These are phyloP conservation scores for Tuber microsphaerosporum DNA, from an alignment of 495 filamentous ascomycete species.

Conservation along the genomic window DNA sequence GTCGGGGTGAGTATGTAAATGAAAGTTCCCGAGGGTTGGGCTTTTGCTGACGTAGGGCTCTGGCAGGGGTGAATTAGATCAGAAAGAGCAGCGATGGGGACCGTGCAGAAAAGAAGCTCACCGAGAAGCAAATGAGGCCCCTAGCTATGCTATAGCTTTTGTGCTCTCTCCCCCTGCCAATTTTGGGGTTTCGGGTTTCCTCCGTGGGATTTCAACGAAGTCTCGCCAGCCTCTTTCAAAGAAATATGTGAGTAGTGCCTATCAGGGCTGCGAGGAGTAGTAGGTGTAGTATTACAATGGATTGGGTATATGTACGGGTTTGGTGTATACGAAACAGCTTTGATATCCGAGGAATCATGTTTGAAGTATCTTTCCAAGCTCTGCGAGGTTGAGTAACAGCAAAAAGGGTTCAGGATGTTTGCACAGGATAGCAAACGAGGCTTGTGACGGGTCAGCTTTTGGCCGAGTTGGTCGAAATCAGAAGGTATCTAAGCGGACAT, in stretches of 20 bases:
- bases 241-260: constrained; percentile 9
- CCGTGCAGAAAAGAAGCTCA: not conserved
- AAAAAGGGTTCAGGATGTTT: constrained; percentile 7
- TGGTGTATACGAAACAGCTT: constrained; percentile 49
- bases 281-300: constrained; percentile 42
- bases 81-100: constrained; percentile 1
- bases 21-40: constrained; percentile 3
- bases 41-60: constrained; percentile 21
- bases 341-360: constrained; percentile 59
- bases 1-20: constrained; percentile 2
- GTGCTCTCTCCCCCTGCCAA: constrained; percentile 7
- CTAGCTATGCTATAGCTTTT: constrained; percentile 3
- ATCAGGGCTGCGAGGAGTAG: constrained; percentile 30
- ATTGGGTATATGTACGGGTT: constrained; percentile 49
- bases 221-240: not conserved
- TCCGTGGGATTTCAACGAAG: constrained; percentile 9
- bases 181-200: constrained; percentile 7
- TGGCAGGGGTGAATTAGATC: constrained; percentile 20
- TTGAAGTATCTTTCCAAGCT: constrained; percentile 36
- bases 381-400: not conserved
- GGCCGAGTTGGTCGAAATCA: constrained; percentile 11
- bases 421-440: not conserved
- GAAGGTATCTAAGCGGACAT: constrained; percentile 23
- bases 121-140: constrained; percentile 6
- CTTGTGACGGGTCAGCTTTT: constrained; percentile 24